Conservation (phyloP, 495 filamentous ascomycete genomes). For the Saxophila tyrrhenica region DNA sequence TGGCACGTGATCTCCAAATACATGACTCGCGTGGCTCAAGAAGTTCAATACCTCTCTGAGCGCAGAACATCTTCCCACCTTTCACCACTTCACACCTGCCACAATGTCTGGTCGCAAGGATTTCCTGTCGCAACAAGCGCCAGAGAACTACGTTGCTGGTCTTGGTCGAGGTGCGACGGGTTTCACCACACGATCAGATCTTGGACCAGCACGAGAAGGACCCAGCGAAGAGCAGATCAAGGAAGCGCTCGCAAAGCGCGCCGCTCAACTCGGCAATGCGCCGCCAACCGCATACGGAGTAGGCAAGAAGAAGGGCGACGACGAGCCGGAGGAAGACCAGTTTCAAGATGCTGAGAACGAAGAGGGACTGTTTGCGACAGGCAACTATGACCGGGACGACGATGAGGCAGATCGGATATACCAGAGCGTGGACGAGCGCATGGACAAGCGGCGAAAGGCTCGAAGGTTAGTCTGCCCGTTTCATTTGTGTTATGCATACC, state of each 20-base stretch:
- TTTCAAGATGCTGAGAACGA: slow-evolving; percentile 97
- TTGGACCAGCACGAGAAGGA: slow-evolving; percentile 91
- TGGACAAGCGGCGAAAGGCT: slow-evolving; percentile 74
- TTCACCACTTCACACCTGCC: neutral
- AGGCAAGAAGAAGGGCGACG: slow-evolving; percentile 60
- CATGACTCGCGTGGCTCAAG: neutral
- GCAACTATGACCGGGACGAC: slow-evolving; percentile 89
- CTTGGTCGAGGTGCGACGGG: slow-evolving; percentile 95
- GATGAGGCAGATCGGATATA: slow-evolving; percentile 96
- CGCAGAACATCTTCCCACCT: neutral
- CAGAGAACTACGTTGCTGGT: slow-evolving; percentile 97
- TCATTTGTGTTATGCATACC: slow-evolving; percentile 15
- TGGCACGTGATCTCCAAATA: neutral
- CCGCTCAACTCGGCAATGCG: slow-evolving; percentile 71
- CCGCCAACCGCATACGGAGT: slow-evolving; percentile 69
- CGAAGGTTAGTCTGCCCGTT: slow-evolving; percentile 67
- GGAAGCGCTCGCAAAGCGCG: slow-evolving; percentile 84
- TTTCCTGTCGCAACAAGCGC: slow-evolving; percentile 81
- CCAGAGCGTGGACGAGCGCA: slow-evolving; percentile 87
- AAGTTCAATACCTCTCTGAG: neutral
- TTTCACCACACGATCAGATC: slow-evolving; percentile 93
- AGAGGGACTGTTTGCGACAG: slow-evolving; percentile 85
- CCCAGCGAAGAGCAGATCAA: slow-evolving; percentile 98
- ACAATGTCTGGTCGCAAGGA: slow-evolving; percentile 64
- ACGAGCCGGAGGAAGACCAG: slow-evolving; percentile 58